Evolutionary conservation across 2,329 filamentous ascomycete genomes (phyloP).

Genomic region (Hymenotorrendiella dingleyae): DNA sequence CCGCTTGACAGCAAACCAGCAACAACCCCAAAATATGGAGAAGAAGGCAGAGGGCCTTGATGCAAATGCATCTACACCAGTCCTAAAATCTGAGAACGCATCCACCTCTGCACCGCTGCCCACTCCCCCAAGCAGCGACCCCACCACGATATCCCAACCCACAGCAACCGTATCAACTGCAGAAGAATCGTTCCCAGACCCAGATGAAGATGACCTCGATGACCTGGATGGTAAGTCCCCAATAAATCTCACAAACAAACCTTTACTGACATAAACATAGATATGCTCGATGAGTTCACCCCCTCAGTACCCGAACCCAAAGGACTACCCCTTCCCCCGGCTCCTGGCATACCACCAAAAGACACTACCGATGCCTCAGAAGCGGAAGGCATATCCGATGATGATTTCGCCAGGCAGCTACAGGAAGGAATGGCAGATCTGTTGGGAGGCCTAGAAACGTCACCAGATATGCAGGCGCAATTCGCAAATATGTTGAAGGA

Average conservation of each 20-base stretch:
- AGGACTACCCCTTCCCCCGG: conserved; percentile 28
- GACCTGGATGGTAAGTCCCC: conserved; percentile 71
- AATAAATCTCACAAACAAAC: not conserved
- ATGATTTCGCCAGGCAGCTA: conserved; percentile 79
- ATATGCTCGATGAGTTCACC: conserved; percentile 90
- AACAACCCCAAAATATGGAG: conserved; percentile 17
- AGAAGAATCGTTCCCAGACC: conserved; percentile 65
- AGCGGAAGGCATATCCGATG: conserved; percentile 51
- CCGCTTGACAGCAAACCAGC: not conserved
- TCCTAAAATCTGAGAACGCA: conserved; percentile 6
- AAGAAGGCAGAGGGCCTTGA: conserved; percentile 20
- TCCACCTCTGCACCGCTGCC: no score
- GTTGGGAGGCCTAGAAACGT: conserved; percentile 63
- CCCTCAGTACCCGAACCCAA: conserved; percentile 51
- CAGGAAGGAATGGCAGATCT: conserved; percentile 85
- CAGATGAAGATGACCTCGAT: conserved; percentile 86
- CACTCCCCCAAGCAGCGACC: not conserved
- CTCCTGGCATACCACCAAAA: conserved; percentile 19
- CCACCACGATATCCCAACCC: not conserved
- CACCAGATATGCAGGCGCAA: conserved; percentile 68
- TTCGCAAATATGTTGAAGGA: conserved; percentile 75
- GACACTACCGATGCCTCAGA: conserved; percentile 6
- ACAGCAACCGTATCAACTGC: conserved; percentile 4
- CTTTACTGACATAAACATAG: conserved; percentile 46
- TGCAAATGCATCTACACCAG: conserved; percentile 8